Evolutionary conservation across 345 rosid genomes (phyloP).

Genomic region (Gossypium mustelinum): DNA sequence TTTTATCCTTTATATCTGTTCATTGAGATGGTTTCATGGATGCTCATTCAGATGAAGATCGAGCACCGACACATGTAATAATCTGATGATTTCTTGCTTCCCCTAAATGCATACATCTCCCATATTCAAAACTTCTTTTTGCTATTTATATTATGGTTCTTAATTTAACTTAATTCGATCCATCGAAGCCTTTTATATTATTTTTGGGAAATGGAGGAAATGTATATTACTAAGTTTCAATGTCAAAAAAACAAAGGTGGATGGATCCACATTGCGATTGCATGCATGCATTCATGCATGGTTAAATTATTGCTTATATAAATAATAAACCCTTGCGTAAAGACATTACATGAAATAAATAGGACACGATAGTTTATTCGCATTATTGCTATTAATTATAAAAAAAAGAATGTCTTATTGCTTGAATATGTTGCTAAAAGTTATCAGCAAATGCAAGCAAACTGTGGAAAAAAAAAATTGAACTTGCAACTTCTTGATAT

Average conservation of each 20-base stretch:
- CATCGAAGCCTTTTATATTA: not conserved
- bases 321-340: no score
- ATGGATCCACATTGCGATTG: not conserved
- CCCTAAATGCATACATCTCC: slow-evolving; percentile 1
- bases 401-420: no score
- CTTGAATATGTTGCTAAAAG: no score
- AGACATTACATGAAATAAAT: no score
- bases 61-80: not conserved
- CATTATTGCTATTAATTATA: no score
- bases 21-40: slow-evolving; percentile 11
- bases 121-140: not conserved
- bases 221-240: not conserved
- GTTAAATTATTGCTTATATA: no score
- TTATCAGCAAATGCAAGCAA: no score
- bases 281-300: not conserved
- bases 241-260: not conserved
- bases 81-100: not conserved
- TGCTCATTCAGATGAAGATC: not conserved
- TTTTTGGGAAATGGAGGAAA: not conserved
- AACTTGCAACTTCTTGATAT: no score
- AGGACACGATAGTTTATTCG: no score
- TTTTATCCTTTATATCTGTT: slow-evolving; percentile 16
- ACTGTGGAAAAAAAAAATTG: no score
- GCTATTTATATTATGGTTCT: not conserved
- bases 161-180: not conserved